Percentiles rank a stretch among this genome's conserved stretches.
Conservation (phyloP, 1,284 basidiomycete species). For the Boletus sp. region DNA sequence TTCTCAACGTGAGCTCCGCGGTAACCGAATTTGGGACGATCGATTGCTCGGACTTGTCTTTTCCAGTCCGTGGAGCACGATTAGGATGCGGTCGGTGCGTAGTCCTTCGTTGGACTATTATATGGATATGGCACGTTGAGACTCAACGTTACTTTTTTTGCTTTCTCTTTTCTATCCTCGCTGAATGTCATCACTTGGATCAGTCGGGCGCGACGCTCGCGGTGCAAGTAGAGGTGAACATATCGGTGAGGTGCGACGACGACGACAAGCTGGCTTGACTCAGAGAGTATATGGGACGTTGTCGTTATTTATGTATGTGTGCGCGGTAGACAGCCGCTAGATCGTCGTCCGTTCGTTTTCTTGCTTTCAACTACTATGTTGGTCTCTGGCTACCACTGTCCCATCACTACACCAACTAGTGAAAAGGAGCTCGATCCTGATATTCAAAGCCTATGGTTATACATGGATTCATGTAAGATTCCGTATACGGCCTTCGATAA, state of each 20-base stretch:
- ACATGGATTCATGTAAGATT: background rate
- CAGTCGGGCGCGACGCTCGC: background rate
- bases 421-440: no score
- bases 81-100: conserved; percentile 2
- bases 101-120: background rate
- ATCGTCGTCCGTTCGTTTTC: background rate
- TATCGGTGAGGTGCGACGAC: background rate
- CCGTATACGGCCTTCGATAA: background rate
- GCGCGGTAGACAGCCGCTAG: background rate
- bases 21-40: background rate
- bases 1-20: background rate
- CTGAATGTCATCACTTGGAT: background rate
- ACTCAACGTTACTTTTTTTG: background rate
- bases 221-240: conserved; percentile 2
- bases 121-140: no score
- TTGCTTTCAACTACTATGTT: background rate
- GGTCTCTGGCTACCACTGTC: no score
- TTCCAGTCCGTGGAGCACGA: background rate
- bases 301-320: background rate
- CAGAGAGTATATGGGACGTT: background rate
- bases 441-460: no score
- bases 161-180: no score
- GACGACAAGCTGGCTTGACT: background rate
- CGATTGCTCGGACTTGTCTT: background rate
- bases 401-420: no score